Base-by-base conservation (phyloP, 148 eudicot genomes). In the Chenopodium quinoa region DNA sequence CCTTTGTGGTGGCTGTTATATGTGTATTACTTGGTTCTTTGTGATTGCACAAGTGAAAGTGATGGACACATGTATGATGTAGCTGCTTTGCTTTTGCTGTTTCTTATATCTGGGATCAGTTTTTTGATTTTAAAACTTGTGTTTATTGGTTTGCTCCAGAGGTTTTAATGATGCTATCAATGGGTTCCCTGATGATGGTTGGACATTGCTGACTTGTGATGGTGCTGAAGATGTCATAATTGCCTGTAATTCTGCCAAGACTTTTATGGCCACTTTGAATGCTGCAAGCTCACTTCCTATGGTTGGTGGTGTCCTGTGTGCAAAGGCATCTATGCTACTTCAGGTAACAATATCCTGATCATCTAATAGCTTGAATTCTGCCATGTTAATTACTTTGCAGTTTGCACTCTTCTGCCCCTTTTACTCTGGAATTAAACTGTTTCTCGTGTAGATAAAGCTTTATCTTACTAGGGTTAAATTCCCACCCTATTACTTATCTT, bases 251-350 rank as follows among this genome's bases (percentile, higher is more conserved):
- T 88, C 93, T 16, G 84, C 91, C 56, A 95, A 93, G 84, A 83
- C 83, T 80, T 81, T 90, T 70, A 83, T 72, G 76, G 73, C 88
- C 73, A 76, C 89, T 75, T 82, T 88, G 25, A 83, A 83, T 81
- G 78, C 83, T 71, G 83, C 90, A 76, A 86, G 65, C 83, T 80
- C 91, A 44, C 83, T 91, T 47, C 79, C 93, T 0, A 69, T 88
- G 78, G 80, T 90, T 71, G 97, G 94, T 72, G 97, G 98, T 71
- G 82, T 95, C 81, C 91, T 95, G 32, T 95, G 98, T 91, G 98
- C 97, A 27, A 95, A 93, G 85, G 97, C 98, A 78, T 95, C 98
- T 34, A 95, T 95, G 98, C 89, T 95, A 17, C 96, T 95, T 71
- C 93, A 93, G 91, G 98, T 89, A 62, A 62, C n/a, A 16, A 27